Evolutionary conservation across 352 stramenopile species (phyloP).

Genomic region (Pythium grandisporangium): DNA sequence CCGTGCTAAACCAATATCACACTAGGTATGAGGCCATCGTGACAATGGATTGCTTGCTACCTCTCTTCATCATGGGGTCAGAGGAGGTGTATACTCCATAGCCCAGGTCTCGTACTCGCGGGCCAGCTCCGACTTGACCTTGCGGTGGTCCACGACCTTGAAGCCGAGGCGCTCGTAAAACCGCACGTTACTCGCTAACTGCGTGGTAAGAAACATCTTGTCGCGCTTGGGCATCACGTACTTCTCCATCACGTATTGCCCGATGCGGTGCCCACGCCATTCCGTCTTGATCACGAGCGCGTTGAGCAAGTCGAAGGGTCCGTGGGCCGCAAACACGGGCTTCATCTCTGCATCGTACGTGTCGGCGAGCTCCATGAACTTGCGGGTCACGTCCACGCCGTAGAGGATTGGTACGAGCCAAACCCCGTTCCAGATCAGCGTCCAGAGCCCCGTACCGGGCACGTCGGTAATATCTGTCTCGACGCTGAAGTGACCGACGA

Average conservation of each 20-base stretch:
- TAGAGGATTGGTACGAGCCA: constrained; percentile 4
- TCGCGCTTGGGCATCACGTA: background rate
- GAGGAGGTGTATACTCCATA: constrained; percentile 6
- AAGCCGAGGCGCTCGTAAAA: constrained; percentile 4
- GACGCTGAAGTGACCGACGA: constrained; percentile 3
- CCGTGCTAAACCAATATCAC: too few species aligned
- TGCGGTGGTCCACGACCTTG: constrained; percentile 1
- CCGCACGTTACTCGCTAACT: background rate
- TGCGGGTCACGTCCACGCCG: constrained; percentile 3
- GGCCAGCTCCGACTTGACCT: constrained; percentile 2
- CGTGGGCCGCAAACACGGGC: background rate
- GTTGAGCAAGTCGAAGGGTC: constrained; percentile 5
- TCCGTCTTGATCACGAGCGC: constrained; percentile 2
- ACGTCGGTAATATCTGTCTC: background rate
- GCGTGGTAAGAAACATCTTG: constrained; percentile 1
- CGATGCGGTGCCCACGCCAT: constrained; percentile 5
- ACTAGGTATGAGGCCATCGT: too few species aligned
- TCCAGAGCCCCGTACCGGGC: background rate
- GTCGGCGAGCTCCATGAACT: constrained; percentile 3
- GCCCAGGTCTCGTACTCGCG: constrained; percentile 7
- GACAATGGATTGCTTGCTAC: too few species aligned
- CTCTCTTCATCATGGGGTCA: too few species aligned
- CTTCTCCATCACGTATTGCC: constrained; percentile 1
- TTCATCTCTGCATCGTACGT: background rate
- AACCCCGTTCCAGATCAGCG: constrained; percentile 1